phyloP scores from a whole-genome alignment of 495 filamentous ascomycete genomes.

The Aspergillus homomorphus region DNA sequence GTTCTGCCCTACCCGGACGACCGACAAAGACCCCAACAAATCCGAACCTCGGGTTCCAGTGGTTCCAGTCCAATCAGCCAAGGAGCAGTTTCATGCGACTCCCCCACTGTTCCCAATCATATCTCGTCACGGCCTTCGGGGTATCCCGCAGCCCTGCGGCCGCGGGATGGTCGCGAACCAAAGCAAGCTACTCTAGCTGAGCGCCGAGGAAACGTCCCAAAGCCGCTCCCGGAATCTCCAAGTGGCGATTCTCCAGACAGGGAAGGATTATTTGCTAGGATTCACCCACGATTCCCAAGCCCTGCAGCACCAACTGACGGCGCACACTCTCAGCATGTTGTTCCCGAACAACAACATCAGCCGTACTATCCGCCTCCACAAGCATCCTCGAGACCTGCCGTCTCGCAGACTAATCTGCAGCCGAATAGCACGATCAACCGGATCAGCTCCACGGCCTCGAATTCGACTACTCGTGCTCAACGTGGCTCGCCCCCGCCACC shows the following conservation, averaged over 20 bases:
- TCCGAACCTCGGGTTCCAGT: conserved; percentile 30
- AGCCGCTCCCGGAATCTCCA: conserved; percentile 73
- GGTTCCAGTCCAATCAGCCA: conserved; percentile 37
- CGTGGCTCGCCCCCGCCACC: conserved; percentile 93
- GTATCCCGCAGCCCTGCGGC: conserved; percentile 46
- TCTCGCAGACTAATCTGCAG: conserved; percentile 29
- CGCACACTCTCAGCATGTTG: conserved; percentile 28
- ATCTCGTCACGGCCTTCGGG: conserved; percentile 36
- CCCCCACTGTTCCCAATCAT: conserved; percentile 23
- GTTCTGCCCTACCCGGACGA: conserved; percentile 78
- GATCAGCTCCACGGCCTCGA: conserved; percentile 83
- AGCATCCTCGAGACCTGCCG: conserved; percentile 28
- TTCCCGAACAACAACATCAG: conserved; percentile 57
- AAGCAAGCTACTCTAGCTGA: conserved; percentile 59
- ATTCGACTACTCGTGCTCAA: conserved; percentile 86
- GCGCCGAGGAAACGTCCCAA: conserved; percentile 66
- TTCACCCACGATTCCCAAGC: conserved; percentile 32
- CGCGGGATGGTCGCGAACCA: conserved; percentile 43
- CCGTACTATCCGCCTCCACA: conserved; percentile 65
- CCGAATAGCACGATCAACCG: conserved; percentile 63
- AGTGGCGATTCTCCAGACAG: conserved; percentile 67
- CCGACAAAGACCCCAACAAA: conserved; percentile 49
- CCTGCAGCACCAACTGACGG: conserved; percentile 13
- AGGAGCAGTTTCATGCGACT: conserved; percentile 23
- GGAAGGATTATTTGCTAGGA: conserved; percentile 59